Base-by-base conservation (phyloP, 2,329 filamentous ascomycete genomes). In the Aspergillus sp. region DNA sequence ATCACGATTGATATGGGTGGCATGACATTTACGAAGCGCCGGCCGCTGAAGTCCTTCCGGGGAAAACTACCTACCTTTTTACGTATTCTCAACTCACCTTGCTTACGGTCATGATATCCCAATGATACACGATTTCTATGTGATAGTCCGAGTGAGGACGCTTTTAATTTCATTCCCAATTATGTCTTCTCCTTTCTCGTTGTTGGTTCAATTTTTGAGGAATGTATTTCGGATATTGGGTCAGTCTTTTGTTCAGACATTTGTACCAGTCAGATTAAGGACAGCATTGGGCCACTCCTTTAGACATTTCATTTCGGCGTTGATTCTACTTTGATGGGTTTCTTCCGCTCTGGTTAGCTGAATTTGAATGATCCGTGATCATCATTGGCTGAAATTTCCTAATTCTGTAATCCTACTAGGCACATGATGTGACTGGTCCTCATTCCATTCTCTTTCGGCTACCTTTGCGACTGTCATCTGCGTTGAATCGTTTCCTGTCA, bases 81-180 rank as follows among this genome's bases (percentile, higher is more conserved):
- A 51, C 40, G 10, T 45, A 19, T 50, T 49, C 13, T 51, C 14
- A 52, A 17, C 16, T 45, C 24, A 38, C 48, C 47, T 54, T 52
- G 43, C 50, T 49, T 33, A 53, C 50, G 49, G 49, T 54, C 45
- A 56, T 58, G 55, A 61, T 61, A 59, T 61, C 57, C 57, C 52
- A 55, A 41, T 41, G 51, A 42, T 56, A 53, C 50, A 53, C 47
- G 50, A 24, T 40, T 20, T 26, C 22, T 24, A 13, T 14, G 44
- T 50, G 52, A 56, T 47, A 53, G 45, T 54, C 48, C 47, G 54
- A 45, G 46, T 40, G 50, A 41, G 20, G 43, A 16, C 26, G 7
- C 32, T 36, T n/a, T 49, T 38, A 24, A 32, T 35, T 45, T 41
- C 22, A 7, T 22, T 22, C 5, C 22, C 22, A 22, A 7, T 22